Evolutionary conservation across 2,329 filamentous ascomycete species (phyloP).

Genomic region (Colletotrichum cuscutae): DNA sequence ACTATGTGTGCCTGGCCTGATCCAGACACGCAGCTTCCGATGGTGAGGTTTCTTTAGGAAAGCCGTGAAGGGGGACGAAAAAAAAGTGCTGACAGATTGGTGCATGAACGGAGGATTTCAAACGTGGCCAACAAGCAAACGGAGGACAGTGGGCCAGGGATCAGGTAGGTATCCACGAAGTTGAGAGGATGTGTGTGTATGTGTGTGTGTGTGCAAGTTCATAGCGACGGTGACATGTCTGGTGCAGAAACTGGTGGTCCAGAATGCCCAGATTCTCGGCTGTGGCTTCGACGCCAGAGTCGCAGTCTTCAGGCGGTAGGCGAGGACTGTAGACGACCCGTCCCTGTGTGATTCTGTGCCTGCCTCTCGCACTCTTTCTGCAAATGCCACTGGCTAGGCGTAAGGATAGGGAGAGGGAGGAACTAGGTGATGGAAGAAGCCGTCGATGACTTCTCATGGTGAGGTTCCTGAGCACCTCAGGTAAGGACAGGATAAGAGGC

Average conservation of each 20-base stretch:
- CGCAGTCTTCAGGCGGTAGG: not conserved
- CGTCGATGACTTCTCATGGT: not conserved
- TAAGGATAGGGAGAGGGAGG: not conserved
- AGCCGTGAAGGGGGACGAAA: not conserved
- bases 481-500: not conserved
- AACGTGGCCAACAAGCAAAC: conserved; percentile 3
- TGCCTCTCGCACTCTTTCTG: not conserved
- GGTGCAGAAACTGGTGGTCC: not conserved
- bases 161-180: not conserved
- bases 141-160: not conserved
- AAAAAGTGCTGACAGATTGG: conserved; percentile 22
- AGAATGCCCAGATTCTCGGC: conserved; percentile 7
- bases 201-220: not conserved
- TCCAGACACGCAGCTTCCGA: not conserved
- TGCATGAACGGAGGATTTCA: not conserved
- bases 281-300: conserved; percentile 8
- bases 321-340: not conserved
- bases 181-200: not conserved
- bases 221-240: not conserved
- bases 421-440: not conserved
- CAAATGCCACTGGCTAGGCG: not conserved
- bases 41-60: conserved; percentile 4
- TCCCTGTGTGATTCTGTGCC: not conserved
- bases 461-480: not conserved
- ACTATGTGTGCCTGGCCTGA: not conserved